These are phyloP conservation scores for Fusarium euwallaceae DNA, from an alignment of 2,329 filamentous ascomycete genomes.

Conservation along the genomic window DNA sequence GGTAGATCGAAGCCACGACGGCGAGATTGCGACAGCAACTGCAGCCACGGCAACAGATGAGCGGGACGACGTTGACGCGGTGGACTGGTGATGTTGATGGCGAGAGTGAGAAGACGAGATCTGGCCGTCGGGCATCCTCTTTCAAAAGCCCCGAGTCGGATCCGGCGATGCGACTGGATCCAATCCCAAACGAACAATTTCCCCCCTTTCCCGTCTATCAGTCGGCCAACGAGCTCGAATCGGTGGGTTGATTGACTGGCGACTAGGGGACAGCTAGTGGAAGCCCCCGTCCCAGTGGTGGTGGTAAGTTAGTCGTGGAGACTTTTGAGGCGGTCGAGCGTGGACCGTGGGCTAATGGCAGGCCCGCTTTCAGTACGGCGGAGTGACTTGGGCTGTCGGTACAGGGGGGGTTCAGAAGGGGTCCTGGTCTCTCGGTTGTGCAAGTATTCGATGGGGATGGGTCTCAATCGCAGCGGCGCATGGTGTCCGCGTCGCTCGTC, in stretches of 20 bases:
- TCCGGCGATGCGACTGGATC: conserved; percentile 41
- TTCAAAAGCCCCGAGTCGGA: conserved; percentile 31
- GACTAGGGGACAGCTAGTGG: conserved; percentile 42
- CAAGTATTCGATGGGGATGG: conserved; percentile 1
- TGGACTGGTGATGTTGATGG: conserved; percentile 31
- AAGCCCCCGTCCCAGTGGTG: conserved; percentile 31
- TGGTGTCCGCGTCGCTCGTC: conserved; percentile 15
- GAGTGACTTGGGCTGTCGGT: conserved; percentile 14
- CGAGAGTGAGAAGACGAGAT: conserved; percentile 36
- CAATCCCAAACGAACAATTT: conserved; percentile 43
- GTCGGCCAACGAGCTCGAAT: conserved; percentile 31
- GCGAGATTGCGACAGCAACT: conserved; percentile 40
- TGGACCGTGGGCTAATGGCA: conserved; percentile 35
- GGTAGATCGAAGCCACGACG: conserved; percentile 38
- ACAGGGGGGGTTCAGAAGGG: conserved; percentile 8
- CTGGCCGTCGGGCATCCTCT: conserved; percentile 47
- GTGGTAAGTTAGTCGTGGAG: conserved; percentile 24
- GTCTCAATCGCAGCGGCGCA: conserved; percentile 13
- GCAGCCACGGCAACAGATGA: conserved; percentile 30
- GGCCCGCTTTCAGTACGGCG: conserved; percentile 38
- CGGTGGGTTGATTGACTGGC: conserved; percentile 33
- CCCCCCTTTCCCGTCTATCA: conserved; percentile 45
- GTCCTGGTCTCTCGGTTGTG: conserved; percentile 2
- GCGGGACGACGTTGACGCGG: conserved; percentile 37
- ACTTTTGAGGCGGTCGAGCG: conserved; percentile 21